Percentiles rank a stretch among this genome's conserved stretches.
Evolutionary conservation across 1,139 yeast species (phyloP).

Genomic region (Arxiozyma heterogenica): DNA sequence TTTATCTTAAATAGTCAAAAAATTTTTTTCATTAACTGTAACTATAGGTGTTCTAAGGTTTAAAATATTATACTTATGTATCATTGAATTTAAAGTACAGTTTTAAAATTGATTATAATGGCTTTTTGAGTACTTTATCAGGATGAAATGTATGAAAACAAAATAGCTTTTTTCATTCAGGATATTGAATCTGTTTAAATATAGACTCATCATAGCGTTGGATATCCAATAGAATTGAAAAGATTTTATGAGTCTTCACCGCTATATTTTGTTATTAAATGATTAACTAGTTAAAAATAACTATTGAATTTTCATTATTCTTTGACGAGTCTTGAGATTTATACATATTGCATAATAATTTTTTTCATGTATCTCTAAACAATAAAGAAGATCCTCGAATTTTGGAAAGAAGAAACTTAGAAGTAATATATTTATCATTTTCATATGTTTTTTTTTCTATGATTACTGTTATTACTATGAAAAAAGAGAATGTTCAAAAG

Average conservation of each 20-base stretch:
- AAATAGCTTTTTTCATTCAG: constrained; percentile 83
- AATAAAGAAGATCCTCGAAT: no score
- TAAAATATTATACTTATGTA: constrained; percentile 18
- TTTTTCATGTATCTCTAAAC: background rate
- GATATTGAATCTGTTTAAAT: constrained; percentile 59
- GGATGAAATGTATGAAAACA: constrained; percentile 89
- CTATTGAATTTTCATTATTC: no score
- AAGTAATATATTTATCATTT: no score
- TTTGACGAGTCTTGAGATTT: background rate
- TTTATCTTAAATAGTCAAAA: constrained; percentile 35
- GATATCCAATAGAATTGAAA: background rate
- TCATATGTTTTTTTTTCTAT: no score
- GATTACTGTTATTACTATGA: no score
- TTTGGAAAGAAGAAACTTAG: background rate
- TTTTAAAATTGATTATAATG: constrained; percentile 80
- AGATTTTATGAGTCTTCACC: background rate
- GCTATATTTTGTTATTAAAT: background rate
- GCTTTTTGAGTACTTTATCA: constrained; percentile 68
- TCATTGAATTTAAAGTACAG: constrained; percentile 51
- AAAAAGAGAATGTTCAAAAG: no score
- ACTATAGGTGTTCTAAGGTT: constrained; percentile 52
- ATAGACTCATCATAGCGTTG: constrained; percentile 20
- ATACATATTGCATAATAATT: background rate
- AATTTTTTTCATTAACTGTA: constrained; percentile 64
- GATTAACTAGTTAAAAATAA: background rate